Conservation (phyloP, 305 asterid genomes). For the Solanum chacoense region DNA sequence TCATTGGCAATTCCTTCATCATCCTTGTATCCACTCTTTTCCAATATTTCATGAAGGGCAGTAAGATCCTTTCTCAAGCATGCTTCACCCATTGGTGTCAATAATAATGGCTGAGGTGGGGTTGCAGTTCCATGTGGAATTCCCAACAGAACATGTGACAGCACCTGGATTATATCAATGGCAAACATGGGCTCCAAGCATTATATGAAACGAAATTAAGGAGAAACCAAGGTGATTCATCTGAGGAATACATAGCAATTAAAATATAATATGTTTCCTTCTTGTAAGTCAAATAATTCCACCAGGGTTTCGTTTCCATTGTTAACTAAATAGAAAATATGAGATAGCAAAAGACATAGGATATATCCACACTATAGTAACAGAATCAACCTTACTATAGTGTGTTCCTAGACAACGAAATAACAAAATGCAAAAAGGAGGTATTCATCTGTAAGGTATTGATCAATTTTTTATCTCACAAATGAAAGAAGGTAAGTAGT, state of each 20-base stretch:
- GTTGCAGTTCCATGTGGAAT: conserved; percentile 44
- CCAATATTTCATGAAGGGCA: conserved; percentile 68
- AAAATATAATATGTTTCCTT: not conserved
- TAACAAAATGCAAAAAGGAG: not conserved
- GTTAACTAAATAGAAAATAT: not conserved
- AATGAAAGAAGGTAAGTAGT: not conserved
- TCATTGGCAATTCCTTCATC: conserved; percentile 86
- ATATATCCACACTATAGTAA: not conserved
- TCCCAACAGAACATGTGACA: conserved; percentile 61
- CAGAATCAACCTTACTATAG: not conserved
- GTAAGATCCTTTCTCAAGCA: conserved; percentile 88
- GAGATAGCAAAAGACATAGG: not conserved
- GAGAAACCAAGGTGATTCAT: not conserved
- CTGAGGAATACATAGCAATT: not conserved
- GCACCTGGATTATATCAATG: conserved; percentile 40
- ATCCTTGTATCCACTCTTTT: conserved; percentile 74
- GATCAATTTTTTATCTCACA: not conserved
- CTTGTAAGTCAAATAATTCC: not conserved
- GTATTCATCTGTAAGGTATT: not conserved
- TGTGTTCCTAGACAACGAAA: not conserved
- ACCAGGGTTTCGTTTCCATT: not conserved
- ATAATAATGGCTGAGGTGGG: conserved; percentile 33
- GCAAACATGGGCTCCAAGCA: not conserved
- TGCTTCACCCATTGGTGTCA: conserved; percentile 88
- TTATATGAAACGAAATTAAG: not conserved